Percentiles rank a stretch among this genome's conserved stretches.
phyloP scores from a whole-genome alignment of 441 rosid species.

The Melianthus villosus region DNA sequence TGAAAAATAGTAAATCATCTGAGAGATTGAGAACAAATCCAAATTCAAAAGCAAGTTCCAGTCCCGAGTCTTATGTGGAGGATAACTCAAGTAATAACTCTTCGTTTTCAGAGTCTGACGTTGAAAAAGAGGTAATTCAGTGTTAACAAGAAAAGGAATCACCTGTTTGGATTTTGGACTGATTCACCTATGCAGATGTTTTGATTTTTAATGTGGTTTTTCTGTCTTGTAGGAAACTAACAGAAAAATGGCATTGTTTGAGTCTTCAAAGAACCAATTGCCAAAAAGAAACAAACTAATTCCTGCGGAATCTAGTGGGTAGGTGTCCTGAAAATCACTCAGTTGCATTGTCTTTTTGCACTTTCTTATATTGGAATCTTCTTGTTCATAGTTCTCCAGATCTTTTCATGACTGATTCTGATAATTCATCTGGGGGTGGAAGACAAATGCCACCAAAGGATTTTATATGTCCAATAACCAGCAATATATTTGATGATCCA shows the following conservation, averaged over 20 bases:
- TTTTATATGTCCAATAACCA: constrained; percentile 61
- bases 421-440: constrained; percentile 22
- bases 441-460: constrained; percentile 48
- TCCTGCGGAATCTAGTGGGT: constrained; percentile 30
- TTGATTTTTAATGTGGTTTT: constrained; percentile 5
- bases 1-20: constrained; percentile 1
- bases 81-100: constrained; percentile 9
- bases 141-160: constrained; percentile 11
- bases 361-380: constrained; percentile 18
- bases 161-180: constrained; percentile 14
- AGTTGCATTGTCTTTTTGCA: constrained; percentile 8
- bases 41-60: constrained; percentile 13
- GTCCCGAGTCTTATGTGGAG: constrained; percentile 23
- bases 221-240: constrained; percentile 31
- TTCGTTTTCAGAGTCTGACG: constrained; percentile 25
- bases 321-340: constrained; percentile 9
- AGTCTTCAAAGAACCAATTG: constrained; percentile 13
- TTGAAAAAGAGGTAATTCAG: constrained; percentile 28
- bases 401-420: constrained; percentile 30
- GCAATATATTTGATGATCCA: constrained; percentile 45
- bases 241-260: constrained; percentile 20
- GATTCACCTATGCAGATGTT: constrained; percentile 20
- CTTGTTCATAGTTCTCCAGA: constrained; percentile 17
- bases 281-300: constrained; percentile 19
- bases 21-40: constrained; percentile 8